Evolutionary conservation across 129 eudicot genomes (phyloP).

Genomic region (Artemisia argyi): DNA sequence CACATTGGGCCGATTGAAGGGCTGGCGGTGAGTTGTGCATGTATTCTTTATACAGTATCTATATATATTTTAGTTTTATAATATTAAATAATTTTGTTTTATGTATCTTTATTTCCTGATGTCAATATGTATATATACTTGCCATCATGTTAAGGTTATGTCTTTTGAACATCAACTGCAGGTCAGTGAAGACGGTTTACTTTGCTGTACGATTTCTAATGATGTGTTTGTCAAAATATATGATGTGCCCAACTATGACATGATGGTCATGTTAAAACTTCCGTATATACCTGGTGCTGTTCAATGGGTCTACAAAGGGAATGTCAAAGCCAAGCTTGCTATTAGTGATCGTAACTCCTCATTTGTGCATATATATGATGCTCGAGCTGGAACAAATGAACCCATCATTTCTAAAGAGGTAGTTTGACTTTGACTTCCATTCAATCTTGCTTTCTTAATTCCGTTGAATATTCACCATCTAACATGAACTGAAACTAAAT

Average conservation of each 20-base stretch:
- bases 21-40: slow-evolving; percentile 65
- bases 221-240: slow-evolving; percentile 81
- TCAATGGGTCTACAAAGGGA: slow-evolving; percentile 95
- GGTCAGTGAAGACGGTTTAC: slow-evolving; percentile 93
- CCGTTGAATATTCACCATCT: background rate
- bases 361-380: slow-evolving; percentile 85
- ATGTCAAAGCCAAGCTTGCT: slow-evolving; percentile 81
- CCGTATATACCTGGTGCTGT: slow-evolving; percentile 80
- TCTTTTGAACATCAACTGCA: slow-evolving; percentile 40
- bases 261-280: slow-evolving; percentile 97
- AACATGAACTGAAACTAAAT: background rate
- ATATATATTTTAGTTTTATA: background rate
- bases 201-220: slow-evolving; percentile 91
- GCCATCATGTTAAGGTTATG: slow-evolving; percentile 5
- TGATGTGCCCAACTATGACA: slow-evolving; percentile 91
- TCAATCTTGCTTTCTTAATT: background rate
- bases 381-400: slow-evolving; percentile 81
- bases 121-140: background rate
- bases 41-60: background rate
- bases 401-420: slow-evolving; percentile 87
- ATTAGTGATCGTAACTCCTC: slow-evolving; percentile 78
- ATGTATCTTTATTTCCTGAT: background rate
- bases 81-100: background rate
- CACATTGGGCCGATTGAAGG: slow-evolving; percentile 98
- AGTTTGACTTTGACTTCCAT: slow-evolving; percentile 9